Evolutionary conservation across 2,329 filamentous ascomycete species (phyloP).

Genomic region (Akanthomyces dipterigenus): DNA sequence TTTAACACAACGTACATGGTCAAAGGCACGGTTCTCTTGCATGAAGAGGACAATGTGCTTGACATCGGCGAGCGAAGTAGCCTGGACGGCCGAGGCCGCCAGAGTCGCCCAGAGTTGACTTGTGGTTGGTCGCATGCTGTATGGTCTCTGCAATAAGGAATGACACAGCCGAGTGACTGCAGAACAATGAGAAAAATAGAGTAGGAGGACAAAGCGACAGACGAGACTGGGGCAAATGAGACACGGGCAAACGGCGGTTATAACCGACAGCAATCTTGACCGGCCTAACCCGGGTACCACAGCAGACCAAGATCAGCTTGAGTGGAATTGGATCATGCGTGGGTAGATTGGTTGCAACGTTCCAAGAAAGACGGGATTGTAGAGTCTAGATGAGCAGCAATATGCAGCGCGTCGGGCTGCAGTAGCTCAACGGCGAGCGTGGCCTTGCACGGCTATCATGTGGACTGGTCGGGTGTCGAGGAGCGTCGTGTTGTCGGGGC

Average conservation of each 20-base stretch:
- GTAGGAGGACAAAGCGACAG: background rate
- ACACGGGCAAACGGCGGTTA: background rate
- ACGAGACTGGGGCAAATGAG: background rate
- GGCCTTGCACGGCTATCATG: background rate
- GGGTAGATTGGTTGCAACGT: background rate
- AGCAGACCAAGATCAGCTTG: background rate
- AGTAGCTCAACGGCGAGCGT: background rate
- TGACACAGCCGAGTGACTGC: background rate
- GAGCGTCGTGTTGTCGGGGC: background rate
- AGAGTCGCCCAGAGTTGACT: background rate
- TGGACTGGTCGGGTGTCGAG: background rate
- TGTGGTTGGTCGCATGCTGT: background rate
- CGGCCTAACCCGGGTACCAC: background rate
- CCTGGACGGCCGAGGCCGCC: constrained; percentile 18
- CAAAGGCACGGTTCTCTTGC: constrained; percentile 36
- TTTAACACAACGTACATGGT: constrained; percentile 20
- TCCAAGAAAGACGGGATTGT: background rate
- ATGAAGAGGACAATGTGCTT: constrained; percentile 53
- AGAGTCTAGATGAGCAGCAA: background rate
- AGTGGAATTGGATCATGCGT: background rate
- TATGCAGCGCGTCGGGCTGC: background rate
- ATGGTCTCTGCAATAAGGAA: background rate
- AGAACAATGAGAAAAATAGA: background rate
- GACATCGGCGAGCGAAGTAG: constrained; percentile 40
- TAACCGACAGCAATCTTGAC: background rate